Evolutionary conservation across 116 monocot species (phyloP).

Genomic region (Trichopus zeylanicus): DNA sequence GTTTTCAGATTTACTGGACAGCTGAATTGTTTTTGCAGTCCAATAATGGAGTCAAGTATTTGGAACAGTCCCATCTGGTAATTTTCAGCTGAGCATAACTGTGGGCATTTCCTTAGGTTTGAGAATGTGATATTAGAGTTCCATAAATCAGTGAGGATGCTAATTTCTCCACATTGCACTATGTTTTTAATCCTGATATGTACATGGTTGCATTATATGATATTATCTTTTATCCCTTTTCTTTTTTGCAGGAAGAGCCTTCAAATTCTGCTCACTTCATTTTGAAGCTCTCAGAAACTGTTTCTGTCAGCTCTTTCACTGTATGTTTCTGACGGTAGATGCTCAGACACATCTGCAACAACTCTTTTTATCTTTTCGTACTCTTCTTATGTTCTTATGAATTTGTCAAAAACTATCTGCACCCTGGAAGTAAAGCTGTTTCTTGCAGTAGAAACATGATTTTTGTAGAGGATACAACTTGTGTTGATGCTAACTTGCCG

Average conservation of each 20-base stretch:
- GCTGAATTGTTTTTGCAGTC: too few species aligned
- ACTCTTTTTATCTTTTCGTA: not conserved
- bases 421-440: not conserved
- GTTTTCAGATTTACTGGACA: too few species aligned
- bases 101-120: too few species aligned
- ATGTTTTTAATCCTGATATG: not conserved
- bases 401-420: not conserved
- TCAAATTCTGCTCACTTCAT: slow-evolving; percentile 23
- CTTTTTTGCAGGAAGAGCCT: slow-evolving; percentile 21
- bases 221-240: not conserved
- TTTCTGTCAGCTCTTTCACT: slow-evolving; percentile 25
- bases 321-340: slow-evolving; percentile 37
- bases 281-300: slow-evolving; percentile 34
- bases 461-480: too few species aligned
- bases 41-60: too few species aligned
- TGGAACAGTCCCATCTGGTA: too few species aligned
- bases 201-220: too few species aligned
- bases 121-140: too few species aligned
- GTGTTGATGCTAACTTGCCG: too few species aligned
- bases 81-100: too few species aligned
- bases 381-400: not conserved
- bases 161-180: too few species aligned
- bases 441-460: not conserved
- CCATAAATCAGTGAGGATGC: too few species aligned
- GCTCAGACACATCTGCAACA: not conserved